phyloP scores from a whole-genome alignment of 2,329 filamentous ascomycete genomes.

The Orbilia ellipsospora region DNA sequence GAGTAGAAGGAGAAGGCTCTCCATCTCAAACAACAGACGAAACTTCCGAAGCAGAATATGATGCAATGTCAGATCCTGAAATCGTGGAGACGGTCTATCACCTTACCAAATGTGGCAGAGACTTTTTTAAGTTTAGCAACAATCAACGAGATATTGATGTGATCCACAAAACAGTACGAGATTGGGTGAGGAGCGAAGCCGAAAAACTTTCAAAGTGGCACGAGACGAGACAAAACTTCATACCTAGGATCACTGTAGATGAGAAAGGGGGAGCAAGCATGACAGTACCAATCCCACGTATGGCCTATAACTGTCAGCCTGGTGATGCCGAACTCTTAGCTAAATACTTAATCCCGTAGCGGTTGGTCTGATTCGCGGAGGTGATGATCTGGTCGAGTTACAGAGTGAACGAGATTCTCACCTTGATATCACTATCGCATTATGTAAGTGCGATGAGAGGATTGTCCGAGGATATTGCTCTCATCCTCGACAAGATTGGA shows the following conservation, averaged over 20 bases:
- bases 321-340: no score
- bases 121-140: conserved; percentile 50
- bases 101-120: conserved; percentile 35
- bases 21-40: no score
- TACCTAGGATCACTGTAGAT: conserved; percentile 17
- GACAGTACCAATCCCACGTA: conserved; percentile 39
- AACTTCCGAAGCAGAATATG: background rate
- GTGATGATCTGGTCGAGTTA: conserved; percentile 26
- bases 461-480: no score
- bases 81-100: conserved; percentile 49
- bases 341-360: no score
- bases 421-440: conserved; percentile 36
- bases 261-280: conserved; percentile 38
- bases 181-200: conserved; percentile 50
- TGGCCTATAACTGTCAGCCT: no score
- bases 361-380: conserved; percentile 5
- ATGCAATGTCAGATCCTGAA: conserved; percentile 44
- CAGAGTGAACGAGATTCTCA: conserved; percentile 45
- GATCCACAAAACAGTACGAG: conserved; percentile 48
- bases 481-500: background rate
- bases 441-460: no score
- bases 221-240: conserved; percentile 17
- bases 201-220: conserved; percentile 36
- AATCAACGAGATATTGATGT: conserved; percentile 39
- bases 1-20: background rate